Evolutionary conservation across 1,139 yeast species (phyloP), one percentile per base, ranked within the genome.

Genomic region (Blastobotrys persicus): DNA sequence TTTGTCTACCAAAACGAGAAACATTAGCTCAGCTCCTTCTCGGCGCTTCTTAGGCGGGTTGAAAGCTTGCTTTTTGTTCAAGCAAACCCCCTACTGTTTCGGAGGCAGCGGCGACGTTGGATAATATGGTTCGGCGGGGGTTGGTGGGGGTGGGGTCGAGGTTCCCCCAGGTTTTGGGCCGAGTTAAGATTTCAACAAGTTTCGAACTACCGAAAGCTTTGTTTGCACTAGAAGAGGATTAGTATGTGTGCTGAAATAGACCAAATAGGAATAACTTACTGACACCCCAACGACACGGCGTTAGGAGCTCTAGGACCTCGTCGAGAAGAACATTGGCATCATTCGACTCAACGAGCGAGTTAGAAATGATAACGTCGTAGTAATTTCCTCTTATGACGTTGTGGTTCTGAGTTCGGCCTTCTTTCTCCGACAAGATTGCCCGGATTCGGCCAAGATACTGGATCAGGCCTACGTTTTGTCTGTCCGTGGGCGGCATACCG

Each of bases 211-310:
- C 20, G 31, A 40, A 16, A 43, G 34, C 26, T 45, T 37, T 26
- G 38, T 42, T 31, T 49, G 50, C 48, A 51, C 53, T 50, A 45
- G 20, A 44, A 28, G 28, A 23, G n/a, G 39, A n/a, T 47, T 40
- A 19, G 45, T 31, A 13, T 13, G 17, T 5, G 28, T 4, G n/a
- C 18, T 18, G 2, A 45, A 17, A 31, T 11, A 17, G 17, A n/a
- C 13, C 13, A 19, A 13, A 41, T 28, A 16, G 19, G n/a, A 11
- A 41, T 35, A n/a, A 43, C 32, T 34, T 13, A 20, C 16, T 17
- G 19, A 59, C 54, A 6, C 61, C 59, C 63, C 63, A 59, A 19
- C 55, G 49, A 28, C 58, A 56, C 12, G 56, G 53, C 42, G 39
- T 44, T 23, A 59, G 46, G 14, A 59, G 34, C 4, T 49, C 49